Base-by-base conservation (phyloP, 108 stramenopile genomes). In the Skeletonema grethae region DNA sequence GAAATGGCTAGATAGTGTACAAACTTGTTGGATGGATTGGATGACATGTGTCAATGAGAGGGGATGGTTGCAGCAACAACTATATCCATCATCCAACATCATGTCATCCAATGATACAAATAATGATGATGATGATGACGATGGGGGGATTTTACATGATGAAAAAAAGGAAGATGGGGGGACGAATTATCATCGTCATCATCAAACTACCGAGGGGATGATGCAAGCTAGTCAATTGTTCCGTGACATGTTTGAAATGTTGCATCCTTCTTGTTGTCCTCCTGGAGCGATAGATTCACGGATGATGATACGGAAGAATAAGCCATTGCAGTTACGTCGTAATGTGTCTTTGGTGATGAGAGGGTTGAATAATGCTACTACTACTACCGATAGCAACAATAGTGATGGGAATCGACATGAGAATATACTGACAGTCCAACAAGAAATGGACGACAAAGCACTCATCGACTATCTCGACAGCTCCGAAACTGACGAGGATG, bases 261-360 rank as follows among this genome's bases (percentile, higher is more conserved):
- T 34, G 15, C 45, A 66, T 61, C 64, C 50, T 18, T 0, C 11
- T 57, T 13, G 32, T 22, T 8, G 9, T 13, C 56, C 82, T 67
- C 92, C 92, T 32, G 92, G 92, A 55, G 88, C 92, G 10, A 82
- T 93, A 30, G 86, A 93, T 80, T 62, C 78, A 35, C 75, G 78
- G 9, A 65, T 74, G n/a, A 46, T 93, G 16, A 84, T 85, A 2
- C 28, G 75, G 31, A 58, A 79, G 29, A 83, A 69, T 12, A 70
- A 84, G 76, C 79, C 85, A 28, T 50, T 89, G 11, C 43, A 86
- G 12, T 70, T 92, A 36, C 69, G 85, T 29, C 77, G 82, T n/a
- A 80, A 90, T 69, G 89, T 88, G 11, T 46, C 62, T 22, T 69
- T 88, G 7, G 59, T 59, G 57, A 80, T 83, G 41, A 73, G 65